phyloP scores from a whole-genome alignment of 2,329 filamentous ascomycete species.

The Penicillium sp. region DNA sequence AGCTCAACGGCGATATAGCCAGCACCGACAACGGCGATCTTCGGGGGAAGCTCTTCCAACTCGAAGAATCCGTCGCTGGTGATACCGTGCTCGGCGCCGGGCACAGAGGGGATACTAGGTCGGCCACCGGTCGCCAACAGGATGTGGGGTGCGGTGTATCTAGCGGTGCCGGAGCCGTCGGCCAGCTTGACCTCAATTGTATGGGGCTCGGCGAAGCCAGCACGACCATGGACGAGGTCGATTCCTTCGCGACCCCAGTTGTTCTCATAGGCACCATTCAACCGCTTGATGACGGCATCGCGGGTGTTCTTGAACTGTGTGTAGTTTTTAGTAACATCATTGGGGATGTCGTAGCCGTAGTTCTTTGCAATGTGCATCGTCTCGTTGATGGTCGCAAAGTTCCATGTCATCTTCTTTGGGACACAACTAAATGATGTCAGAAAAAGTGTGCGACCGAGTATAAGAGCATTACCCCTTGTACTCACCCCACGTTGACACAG shows the following conservation, averaged over 20 bases:
- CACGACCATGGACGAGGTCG: conserved; percentile 50
- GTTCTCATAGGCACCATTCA: conserved; percentile 50
- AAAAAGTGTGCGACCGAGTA: background rate
- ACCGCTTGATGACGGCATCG: conserved; percentile 44
- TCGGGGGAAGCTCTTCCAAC: conserved; percentile 51
- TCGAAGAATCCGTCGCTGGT: conserved; percentile 53
- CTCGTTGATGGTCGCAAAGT: conserved; percentile 51
- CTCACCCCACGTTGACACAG: conserved; percentile 56
- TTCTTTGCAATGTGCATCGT: conserved; percentile 45
- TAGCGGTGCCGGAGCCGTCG: conserved; percentile 41
- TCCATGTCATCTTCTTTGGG: conserved; percentile 55
- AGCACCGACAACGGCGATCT: conserved; percentile 51
- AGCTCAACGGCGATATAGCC: conserved; percentile 54
- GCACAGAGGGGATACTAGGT: conserved; percentile 45
- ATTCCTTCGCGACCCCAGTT: conserved; percentile 53
- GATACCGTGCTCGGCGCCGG: conserved; percentile 51
- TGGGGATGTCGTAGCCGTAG: conserved; percentile 50
- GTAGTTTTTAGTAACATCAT: conserved; percentile 46
- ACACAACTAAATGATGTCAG: conserved; percentile 43
- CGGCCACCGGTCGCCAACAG: conserved; percentile 49
- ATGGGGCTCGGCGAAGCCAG: conserved; percentile 46
- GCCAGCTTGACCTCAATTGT: conserved; percentile 45
- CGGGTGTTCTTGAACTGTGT: conserved; percentile 49
- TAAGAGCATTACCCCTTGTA: background rate
- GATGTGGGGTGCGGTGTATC: conserved; percentile 48